These are phyloP conservation scores for Aspergillus tamarii DNA, from an alignment of 2,329 filamentous ascomycete species.

Conservation along the genomic window DNA sequence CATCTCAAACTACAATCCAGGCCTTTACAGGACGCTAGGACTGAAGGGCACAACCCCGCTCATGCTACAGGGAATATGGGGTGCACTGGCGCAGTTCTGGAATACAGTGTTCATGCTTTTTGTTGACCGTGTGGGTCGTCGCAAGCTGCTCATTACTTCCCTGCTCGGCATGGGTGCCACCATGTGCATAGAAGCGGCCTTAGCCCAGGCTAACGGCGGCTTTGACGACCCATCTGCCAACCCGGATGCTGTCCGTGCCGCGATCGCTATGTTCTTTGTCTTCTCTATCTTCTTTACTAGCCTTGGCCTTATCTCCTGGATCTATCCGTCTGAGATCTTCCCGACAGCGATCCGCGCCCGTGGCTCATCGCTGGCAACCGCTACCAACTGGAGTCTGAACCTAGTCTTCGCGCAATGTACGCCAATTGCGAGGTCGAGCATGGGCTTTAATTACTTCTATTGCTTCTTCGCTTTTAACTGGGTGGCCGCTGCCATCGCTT, in stretches of 20 bases:
- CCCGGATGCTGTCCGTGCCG: constrained; percentile 44
- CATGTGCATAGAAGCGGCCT: constrained; percentile 46
- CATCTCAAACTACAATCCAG: constrained; percentile 49
- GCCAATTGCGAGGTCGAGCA: constrained; percentile 46
- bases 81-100: constrained; percentile 54
- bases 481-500: constrained; percentile 40
- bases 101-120: constrained; percentile 51
- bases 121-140: constrained; percentile 52
- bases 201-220: constrained; percentile 41
- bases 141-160: constrained; percentile 53
- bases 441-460: constrained; percentile 56
- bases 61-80: constrained; percentile 56
- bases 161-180: constrained; percentile 48
- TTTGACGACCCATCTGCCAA: constrained; percentile 32
- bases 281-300: constrained; percentile 51
- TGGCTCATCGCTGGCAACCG: constrained; percentile 49
- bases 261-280: constrained; percentile 53
- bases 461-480: constrained; percentile 55
- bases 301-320: constrained; percentile 51
- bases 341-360: constrained; percentile 48
- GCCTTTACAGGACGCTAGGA: constrained; percentile 50
- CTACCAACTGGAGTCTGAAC: constrained; percentile 51
- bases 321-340: constrained; percentile 53
- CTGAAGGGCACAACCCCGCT: constrained; percentile 50
- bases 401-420: constrained; percentile 56